phyloP scores from a whole-genome alignment of 257 asterid species.

The Anisodus acutangulus region DNA sequence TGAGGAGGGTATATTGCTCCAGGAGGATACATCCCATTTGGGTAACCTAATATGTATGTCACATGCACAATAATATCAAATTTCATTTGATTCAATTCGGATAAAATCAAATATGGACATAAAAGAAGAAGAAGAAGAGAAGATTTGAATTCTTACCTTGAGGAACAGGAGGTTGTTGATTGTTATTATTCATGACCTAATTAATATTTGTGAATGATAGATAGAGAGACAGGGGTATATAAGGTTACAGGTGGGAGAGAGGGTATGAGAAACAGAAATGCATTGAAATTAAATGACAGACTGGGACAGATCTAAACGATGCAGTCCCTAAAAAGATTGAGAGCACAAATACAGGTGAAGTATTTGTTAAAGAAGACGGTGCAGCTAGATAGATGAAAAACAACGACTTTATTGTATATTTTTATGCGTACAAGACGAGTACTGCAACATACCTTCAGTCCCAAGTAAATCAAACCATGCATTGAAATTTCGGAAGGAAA shows the following conservation, averaged over 20 bases:
- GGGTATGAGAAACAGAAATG: too few relatives aligned
- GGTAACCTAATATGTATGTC: neutral
- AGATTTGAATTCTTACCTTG: neutral
- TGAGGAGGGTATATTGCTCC: neutral
- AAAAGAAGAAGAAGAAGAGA: neutral
- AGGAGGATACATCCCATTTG: conserved; percentile 11
- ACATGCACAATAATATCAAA: neutral
- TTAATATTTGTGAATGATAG: neutral
- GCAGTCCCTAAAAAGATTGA: too few relatives aligned
- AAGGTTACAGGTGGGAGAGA: neutral
- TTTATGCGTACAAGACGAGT: neutral
- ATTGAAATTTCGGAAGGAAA: neutral
- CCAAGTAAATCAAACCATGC: conserved; percentile 1
- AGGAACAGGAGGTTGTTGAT: conserved; percentile 9
- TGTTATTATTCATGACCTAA: neutral
- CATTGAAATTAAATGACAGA: too few relatives aligned
- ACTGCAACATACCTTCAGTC: neutral
- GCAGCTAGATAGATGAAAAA: neutral
- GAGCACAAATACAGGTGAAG: too few relatives aligned
- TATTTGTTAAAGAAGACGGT: neutral
- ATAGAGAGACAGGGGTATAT: neutral
- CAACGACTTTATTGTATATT: neutral
- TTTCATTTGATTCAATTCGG: neutral
- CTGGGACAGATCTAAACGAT: too few relatives aligned
- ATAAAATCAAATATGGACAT: neutral